These are phyloP conservation scores for Myrmaecium sp. DNA, from an alignment of 2,329 filamentous ascomycete species.

Conservation along the genomic window DNA sequence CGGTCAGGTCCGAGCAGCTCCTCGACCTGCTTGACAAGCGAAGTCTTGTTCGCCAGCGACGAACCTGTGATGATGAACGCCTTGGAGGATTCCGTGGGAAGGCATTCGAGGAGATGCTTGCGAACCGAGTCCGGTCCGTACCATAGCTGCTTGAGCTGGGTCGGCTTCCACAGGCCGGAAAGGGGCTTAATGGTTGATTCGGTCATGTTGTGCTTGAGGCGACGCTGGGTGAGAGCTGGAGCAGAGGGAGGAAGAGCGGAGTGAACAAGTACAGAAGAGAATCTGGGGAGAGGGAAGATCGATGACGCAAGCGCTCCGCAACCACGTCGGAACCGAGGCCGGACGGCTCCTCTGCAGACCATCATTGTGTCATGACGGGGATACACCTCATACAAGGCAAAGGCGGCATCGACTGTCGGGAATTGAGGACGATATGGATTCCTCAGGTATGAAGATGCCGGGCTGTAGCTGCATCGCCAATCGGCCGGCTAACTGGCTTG, in stretches of 20 bases:
- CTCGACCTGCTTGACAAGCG: slow-evolving; percentile 34
- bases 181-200: slow-evolving; percentile 28
- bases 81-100: slow-evolving; percentile 30
- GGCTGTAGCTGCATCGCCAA: no score
- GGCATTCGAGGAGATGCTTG: slow-evolving; percentile 27
- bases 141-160: slow-evolving; percentile 31
- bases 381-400: no score
- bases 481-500: no score
- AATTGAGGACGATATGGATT: no score
- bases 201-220: slow-evolving; percentile 15
- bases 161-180: slow-evolving; percentile 33
- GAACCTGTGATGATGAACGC: slow-evolving; percentile 40
- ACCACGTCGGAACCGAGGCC: no score
- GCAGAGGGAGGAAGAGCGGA: background rate
- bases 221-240: background rate
- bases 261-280: no score
- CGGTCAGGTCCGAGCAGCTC: slow-evolving; percentile 23
- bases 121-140: slow-evolving; percentile 32
- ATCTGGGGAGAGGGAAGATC: no score
- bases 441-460: no score
- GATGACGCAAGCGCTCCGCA: no score
- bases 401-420: no score
- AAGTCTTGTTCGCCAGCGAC: slow-evolving; percentile 37
- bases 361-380: no score
- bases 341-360: no score